These are phyloP conservation scores for Scutellaria galericulata DNA, from an alignment of 257 asterid species.

Conservation along the genomic window DNA sequence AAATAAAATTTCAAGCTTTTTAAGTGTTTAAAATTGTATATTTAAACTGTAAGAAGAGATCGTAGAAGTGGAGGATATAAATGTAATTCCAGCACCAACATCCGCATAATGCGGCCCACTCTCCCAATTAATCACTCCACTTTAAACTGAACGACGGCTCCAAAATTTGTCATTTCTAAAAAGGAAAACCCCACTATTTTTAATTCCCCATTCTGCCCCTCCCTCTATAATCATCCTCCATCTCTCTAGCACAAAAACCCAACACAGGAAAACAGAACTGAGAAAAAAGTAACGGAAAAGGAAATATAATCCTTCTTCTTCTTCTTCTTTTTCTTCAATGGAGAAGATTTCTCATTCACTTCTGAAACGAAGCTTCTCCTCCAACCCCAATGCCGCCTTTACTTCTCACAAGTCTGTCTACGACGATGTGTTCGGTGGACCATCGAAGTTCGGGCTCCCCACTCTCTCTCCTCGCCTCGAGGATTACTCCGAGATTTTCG, in stretches of 20 bases:
- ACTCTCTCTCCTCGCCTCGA: constrained; percentile 79
- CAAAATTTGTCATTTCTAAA: constrained; percentile 32
- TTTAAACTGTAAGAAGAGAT: background rate
- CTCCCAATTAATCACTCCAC: constrained; percentile 12
- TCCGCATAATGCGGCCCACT: constrained; percentile 32
- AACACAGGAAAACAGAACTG: background rate
- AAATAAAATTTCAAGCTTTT: no score
- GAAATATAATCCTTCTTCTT: constrained; percentile 2
- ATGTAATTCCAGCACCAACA: constrained; percentile 25
- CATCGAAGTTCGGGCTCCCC: constrained; percentile 58
- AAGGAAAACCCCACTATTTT: background rate
- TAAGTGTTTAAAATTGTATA: no score
- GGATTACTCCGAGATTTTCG: constrained; percentile 87
- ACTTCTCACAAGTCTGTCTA: constrained; percentile 64
- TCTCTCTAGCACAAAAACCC: constrained; percentile 5
- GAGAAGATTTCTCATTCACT: constrained; percentile 64
- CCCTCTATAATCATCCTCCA: constrained; percentile 19
- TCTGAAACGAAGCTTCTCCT: constrained; percentile 58
- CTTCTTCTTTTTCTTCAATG: constrained; percentile 40
- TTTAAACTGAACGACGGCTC: constrained; percentile 23
- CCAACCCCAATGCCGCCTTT: constrained; percentile 49
- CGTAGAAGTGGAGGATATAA: constrained; percentile 30
- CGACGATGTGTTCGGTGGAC: constrained; percentile 81
- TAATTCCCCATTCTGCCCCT: constrained; percentile 34
- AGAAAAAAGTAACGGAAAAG: constrained; percentile 24